Evolutionary conservation across 1,284 basidiomycete species (phyloP), one percentile per base, ranked within the genome.

Genomic region (Farysia itapuensis): DNA sequence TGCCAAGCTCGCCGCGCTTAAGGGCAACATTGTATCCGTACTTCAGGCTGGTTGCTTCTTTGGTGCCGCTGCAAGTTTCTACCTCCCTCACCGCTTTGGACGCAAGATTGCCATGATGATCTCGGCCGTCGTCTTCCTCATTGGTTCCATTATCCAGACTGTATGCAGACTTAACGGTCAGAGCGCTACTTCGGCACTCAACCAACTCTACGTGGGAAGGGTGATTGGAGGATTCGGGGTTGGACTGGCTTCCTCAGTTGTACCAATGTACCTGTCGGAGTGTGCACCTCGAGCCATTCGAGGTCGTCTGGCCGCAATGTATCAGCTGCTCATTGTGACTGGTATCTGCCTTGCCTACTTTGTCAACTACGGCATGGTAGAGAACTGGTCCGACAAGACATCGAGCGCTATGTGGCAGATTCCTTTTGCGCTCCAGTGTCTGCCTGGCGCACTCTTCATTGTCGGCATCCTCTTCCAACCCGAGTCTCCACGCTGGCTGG

Each of bases 281-380:
- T 70, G 67, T 45, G 67, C 67, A 16, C 72, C 73, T 28, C 64
- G 67, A 22, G 52, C 71, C 21, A 70, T 74, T n/a, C 75, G 76
- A 28, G 76, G 75, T 36, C 39, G 76, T 18, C 67, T 78, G 35
- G 75, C 75, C 15, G 74, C 69, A 36, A 75, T 74, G 49, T 81
- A 80, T 78, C 80, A 81, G 63, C 72, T 80, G 4, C 52, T 67
- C 25, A 67, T 61, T 34, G 70, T 72, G 20, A 60, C 65, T 23
- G 72, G 72, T 35, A 73, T 72, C 44, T 61, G 46, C 23, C 2
- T 64, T 15, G 46, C 54, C 39, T 58, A 53, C 32, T 58, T 53
- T 37, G 40, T 58, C 49, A 54, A 58, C 54, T 64, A 58, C 33
- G 54, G 54, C 11, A 51, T 58, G 49, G 39, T 43, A 2, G 44